Evolutionary conservation across 2,329 filamentous ascomycete species (phyloP).

Genomic region (Emergomyces africanus): DNA sequence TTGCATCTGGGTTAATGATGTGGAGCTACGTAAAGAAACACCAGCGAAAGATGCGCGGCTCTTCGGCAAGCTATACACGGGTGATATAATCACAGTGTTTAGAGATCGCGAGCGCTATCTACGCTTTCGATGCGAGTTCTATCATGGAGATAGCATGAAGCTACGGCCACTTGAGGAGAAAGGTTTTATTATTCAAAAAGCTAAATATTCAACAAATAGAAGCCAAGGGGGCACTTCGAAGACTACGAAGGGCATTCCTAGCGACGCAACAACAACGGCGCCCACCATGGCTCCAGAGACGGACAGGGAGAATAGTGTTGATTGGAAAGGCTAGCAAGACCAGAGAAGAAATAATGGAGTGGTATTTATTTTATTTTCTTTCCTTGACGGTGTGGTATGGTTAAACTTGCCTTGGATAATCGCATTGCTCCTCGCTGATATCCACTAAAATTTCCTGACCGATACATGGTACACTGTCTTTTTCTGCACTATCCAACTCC

Average conservation of each 20-base stretch:
- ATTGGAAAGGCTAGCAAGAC: neutral
- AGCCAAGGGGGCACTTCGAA: neutral
- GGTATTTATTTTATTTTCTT: neutral
- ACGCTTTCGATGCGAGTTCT: slow-evolving; percentile 34
- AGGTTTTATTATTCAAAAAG: slow-evolving; percentile 28
- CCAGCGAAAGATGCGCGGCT: slow-evolving; percentile 37
- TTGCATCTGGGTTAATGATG: slow-evolving; percentile 66
- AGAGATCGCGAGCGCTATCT: slow-evolving; percentile 25
- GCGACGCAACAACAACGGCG: neutral
- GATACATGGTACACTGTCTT: neutral
- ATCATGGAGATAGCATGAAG: slow-evolving; percentile 32
- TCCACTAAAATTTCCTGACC: neutral
- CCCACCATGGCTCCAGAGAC: neutral
- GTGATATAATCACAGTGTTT: slow-evolving; percentile 66
- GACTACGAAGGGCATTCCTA: neutral
- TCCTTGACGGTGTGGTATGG: neutral
- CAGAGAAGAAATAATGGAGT: neutral
- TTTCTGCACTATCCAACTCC: neutral
- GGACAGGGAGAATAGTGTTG: neutral
- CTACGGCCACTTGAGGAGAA: slow-evolving; percentile 29
- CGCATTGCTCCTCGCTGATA: neutral
- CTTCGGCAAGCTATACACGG: slow-evolving; percentile 59
- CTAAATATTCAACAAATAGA: slow-evolving; percentile 9
- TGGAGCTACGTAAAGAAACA: slow-evolving; percentile 47
- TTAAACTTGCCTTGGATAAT: neutral